Evolutionary conservation across 352 stramenopile genomes (phyloP), one percentile per base, ranked within the genome.

Genomic region (Phytopythium vexans): DNA sequence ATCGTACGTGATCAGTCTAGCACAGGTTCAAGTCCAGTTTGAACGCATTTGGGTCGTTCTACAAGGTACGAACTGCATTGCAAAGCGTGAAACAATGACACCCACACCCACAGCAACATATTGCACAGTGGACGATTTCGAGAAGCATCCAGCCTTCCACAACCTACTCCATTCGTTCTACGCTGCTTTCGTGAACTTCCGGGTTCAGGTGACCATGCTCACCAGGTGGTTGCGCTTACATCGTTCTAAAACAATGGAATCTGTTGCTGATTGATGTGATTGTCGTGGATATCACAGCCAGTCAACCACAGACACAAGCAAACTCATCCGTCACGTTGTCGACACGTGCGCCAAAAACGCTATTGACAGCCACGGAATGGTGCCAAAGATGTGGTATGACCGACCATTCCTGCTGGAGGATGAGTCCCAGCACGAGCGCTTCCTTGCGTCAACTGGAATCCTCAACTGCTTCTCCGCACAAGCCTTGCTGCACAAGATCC

Each of bases 351-450:
- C 78, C 2, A 67, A 86, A 34, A 46, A 42, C 21, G 79, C 79
- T 8, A 27, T 88, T 9, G 66, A 64, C 2, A 39, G 62, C 0
- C 54, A 77, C 37, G 68, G 70, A 12, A 67, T 75, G 8, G 52
- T 92, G 5, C 82, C 82, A 15, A 77, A 68, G 21, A 67, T 92
- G 59, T 92, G 82, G 82, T 92, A 83, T 41, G 73, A 86, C 41
- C 68, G 82, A 7, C 79, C 78, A 27, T 92, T 87, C 27, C 59
- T 92, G 35, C 48, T 90, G 27, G 79, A 90, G 52, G 79, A 90
- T 52, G 79, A 88, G 54, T 92, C 82, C 0, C 82, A 89, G 60
- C 67, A 83, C 21, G 82, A 92, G 54, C 68, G 72, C 6, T 89
- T 92, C 59, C 52, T 92, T 14, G 77, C 77, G 9, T 90, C 82